phyloP scores from a whole-genome alignment of 768 basidiomycete genomes.

The Panellus pusillus region DNA sequence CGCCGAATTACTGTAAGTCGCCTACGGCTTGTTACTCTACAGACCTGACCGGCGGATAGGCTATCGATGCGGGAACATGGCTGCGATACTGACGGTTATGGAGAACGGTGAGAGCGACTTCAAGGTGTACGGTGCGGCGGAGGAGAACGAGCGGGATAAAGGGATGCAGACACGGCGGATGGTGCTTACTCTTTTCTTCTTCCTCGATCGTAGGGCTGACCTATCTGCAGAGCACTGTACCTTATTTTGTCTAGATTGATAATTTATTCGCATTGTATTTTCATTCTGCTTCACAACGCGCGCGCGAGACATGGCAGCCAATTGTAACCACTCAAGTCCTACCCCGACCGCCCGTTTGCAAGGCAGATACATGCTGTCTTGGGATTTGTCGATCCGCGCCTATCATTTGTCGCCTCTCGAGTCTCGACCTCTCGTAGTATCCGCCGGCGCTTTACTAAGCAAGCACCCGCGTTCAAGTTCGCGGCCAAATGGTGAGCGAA shows the following conservation, averaged over 20 bases:
- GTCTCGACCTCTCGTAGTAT: no score
- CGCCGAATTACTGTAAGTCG: conserved; percentile 78
- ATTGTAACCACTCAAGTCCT: no score
- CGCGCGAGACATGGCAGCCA: no score
- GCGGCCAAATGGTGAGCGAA: no score
- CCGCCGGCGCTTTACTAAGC: no score
- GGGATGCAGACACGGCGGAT: conserved; percentile 72
- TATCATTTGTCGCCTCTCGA: no score
- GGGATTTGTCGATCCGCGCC: no score
- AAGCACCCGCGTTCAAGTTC: no score
- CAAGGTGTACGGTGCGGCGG: conserved; percentile 83
- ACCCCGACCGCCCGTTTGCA: no score
- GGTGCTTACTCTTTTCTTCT: conserved; percentile 45
- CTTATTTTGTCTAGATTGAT: conserved; percentile 47
- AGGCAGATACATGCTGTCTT: no score
- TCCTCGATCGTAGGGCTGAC: neutral
- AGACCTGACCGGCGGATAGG: conserved; percentile 16
- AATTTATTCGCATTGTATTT: conserved; percentile 8
- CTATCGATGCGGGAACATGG: conserved; percentile 82
- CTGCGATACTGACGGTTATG: conserved; percentile 83
- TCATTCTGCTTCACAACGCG: neutral
- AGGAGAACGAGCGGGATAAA: conserved; percentile 85
- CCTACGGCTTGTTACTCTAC: neutral
- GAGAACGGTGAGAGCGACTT: conserved; percentile 69
- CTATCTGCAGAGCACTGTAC: conserved; percentile 48